Evolutionary conservation across 176 grass and related monocot species (phyloP).

Genomic region (Echinochloa phyllopogon): DNA sequence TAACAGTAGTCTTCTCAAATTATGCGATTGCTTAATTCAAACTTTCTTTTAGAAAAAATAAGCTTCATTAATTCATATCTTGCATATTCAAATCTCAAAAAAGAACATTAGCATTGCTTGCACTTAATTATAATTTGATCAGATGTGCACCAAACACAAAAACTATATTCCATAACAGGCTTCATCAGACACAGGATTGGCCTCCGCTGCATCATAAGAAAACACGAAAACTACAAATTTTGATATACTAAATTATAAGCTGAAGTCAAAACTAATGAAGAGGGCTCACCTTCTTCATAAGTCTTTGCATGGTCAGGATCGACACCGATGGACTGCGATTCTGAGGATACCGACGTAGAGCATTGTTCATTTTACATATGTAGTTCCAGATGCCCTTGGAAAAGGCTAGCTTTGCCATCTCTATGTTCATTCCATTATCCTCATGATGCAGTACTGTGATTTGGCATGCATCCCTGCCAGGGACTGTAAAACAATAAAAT

Average conservation of each 20-base stretch:
- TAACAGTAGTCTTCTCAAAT: neutral
- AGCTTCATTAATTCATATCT: neutral
- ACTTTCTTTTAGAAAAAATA: neutral
- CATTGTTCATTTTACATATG: slow-evolving; percentile 93
- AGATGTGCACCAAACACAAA: neutral
- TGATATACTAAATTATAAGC: neutral
- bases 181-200: slow-evolving; percentile 3
- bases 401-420: slow-evolving; percentile 98
- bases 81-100: neutral
- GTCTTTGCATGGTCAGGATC: slow-evolving; percentile 61
- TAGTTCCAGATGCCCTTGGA: slow-evolving; percentile 96
- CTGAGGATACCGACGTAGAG: slow-evolving; percentile 73
- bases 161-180: slow-evolving; percentile 8
- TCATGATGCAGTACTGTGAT: slow-evolving; percentile 92
- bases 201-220: neutral
- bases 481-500: slow-evolving; percentile 59
- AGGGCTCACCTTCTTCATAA: slow-evolving; percentile 77
- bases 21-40: neutral
- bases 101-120: neutral
- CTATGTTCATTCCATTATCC: slow-evolving; percentile 84
- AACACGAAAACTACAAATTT: slow-evolving; percentile 1
- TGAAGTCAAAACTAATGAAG: neutral
- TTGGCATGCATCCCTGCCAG: slow-evolving; percentile 82
- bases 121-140: slow-evolving; percentile 1
- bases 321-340: slow-evolving; percentile 44